Evolutionary conservation across 1,284 basidiomycete species (phyloP), one percentile per base, ranked within the genome.

Genomic region (Ustilago vetiveriae): DNA sequence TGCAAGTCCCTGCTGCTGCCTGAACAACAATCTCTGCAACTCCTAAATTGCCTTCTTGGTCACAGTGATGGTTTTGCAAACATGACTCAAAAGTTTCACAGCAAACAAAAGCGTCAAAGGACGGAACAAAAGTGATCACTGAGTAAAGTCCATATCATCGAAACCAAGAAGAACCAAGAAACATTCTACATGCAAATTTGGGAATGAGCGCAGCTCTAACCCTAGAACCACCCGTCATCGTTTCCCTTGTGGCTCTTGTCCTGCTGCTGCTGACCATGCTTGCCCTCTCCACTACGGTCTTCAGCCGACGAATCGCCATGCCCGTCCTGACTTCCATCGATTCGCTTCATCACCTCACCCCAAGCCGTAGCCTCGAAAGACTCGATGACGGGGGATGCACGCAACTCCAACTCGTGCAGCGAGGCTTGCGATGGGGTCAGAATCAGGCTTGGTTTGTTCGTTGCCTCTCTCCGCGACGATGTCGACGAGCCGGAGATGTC

Each of bases 301-400:
- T n/a, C 27, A 16, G 21, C 24, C 14, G 23, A 5, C 21, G 21
- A 30, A 13, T 56, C 36, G 3, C 24, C 45, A 43, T 49, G 44
- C 13, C 32, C 47, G 14, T 51, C 43, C 14, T 30, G 32, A n/a
- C 27, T 36, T 8, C 36, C 19, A 19, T 51, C 65, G 14, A 75
- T 55, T n/a, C 73, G 43, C 32, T 59, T 58, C 73, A 75, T 75
- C 10, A 72, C 21, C 19, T 70, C 58, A 14, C 73, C 73, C 73
- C 73, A 75, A 2, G 66, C 65, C 0, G 73, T 64, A 4, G 70
- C 62, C 22, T 67, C 66, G 36, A 75, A 75, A 22, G 55, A 54
- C 27, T 69, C 62, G 21, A 75, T 55, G 27, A 41, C 42, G 2
- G 73, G 73, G 11, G 73, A 72, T 4, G 70, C 65, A 3, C 69